Conservation (phyloP, 2,329 filamentous ascomycete species). For the Fusarium armeniacum region DNA sequence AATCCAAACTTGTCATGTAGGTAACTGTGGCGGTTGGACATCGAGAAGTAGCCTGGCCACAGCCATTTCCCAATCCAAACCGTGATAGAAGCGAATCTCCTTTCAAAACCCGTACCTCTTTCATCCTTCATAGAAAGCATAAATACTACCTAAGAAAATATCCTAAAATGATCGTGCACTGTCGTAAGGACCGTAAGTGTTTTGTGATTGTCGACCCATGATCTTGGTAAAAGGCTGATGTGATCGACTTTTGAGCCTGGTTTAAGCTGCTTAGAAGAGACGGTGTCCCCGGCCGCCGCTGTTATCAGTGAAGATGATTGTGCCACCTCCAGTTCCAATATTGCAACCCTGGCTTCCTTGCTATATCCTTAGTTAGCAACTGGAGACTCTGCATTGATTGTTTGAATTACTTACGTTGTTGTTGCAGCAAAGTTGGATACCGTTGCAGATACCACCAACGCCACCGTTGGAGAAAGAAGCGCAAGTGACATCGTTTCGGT, state of each 20-base stretch:
- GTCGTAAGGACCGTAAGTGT: constrained; percentile 11
- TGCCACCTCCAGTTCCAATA: not conserved
- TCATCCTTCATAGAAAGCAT: constrained; percentile 7
- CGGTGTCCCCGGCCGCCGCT: not conserved
- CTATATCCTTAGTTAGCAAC: not conserved
- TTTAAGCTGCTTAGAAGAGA: not conserved
- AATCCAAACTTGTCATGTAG: not conserved
- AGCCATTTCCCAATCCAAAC: not conserved
- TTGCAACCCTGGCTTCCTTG: not conserved
- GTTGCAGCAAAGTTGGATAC: constrained; percentile 23
- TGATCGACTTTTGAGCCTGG: not conserved
- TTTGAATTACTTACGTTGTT: constrained; percentile 5
- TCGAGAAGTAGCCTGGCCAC: not conserved
- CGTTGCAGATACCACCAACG: not conserved
- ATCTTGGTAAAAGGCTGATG: not conserved
- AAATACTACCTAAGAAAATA: not conserved
- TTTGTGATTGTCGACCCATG: not conserved
- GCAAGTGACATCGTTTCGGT: not conserved
- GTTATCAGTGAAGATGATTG: not conserved
- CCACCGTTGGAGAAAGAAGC: not conserved
- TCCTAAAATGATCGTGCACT: not conserved
- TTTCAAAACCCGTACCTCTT: not conserved
- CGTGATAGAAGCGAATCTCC: constrained; percentile 11
- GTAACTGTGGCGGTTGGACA: not conserved
- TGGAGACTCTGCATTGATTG: fast-evolving